Conservation (phyloP, 1,284 basidiomycete genomes). For the Moesziomyces aphidis region DNA sequence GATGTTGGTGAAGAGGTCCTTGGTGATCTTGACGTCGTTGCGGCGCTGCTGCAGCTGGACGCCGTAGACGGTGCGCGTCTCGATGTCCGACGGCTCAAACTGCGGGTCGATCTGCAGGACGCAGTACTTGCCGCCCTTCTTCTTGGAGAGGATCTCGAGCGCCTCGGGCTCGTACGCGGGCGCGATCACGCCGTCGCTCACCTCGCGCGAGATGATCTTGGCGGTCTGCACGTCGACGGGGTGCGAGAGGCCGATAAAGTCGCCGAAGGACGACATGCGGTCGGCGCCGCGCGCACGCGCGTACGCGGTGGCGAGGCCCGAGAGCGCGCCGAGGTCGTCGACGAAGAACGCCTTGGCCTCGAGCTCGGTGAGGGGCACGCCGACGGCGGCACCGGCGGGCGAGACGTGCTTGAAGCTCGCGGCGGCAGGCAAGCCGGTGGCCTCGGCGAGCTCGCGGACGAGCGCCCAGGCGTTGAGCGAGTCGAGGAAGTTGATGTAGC, state of each 20-base stretch:
- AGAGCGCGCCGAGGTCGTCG: slow-evolving; percentile 90
- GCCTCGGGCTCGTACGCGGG: slow-evolving; percentile 91
- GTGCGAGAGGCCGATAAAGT: slow-evolving; percentile 95
- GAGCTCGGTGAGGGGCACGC: slow-evolving; percentile 77
- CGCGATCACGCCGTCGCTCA: slow-evolving; percentile 97
- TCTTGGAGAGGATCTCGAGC: slow-evolving; percentile 90
- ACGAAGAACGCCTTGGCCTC: slow-evolving; percentile 97
- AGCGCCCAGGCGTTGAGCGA: slow-evolving; percentile 97
- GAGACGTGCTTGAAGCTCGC: slow-evolving; percentile 99
- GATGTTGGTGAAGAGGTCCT: slow-evolving; percentile 84
- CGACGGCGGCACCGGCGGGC: slow-evolving; percentile 87
- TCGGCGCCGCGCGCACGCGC: slow-evolving; percentile 97
- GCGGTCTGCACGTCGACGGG: slow-evolving; percentile 94
- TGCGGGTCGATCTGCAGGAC: slow-evolving; percentile 74
- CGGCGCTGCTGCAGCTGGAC: slow-evolving; percentile 89
- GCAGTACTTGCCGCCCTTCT: slow-evolving; percentile 99
- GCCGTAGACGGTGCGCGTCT: slow-evolving; percentile 96
- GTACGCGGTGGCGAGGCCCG: slow-evolving; percentile 90
- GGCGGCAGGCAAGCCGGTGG: slow-evolving; percentile 84
- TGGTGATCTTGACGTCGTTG: slow-evolving; percentile 90
- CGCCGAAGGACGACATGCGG: slow-evolving; percentile 98
- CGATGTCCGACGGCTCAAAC: slow-evolving; percentile 70
- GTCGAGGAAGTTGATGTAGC: slow-evolving; percentile 99
- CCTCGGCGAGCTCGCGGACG: slow-evolving; percentile 91
- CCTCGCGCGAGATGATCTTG: slow-evolving; percentile 95